phyloP scores from a whole-genome alignment of 1,139 yeast genomes.

The Petasospora rhodanensis region DNA sequence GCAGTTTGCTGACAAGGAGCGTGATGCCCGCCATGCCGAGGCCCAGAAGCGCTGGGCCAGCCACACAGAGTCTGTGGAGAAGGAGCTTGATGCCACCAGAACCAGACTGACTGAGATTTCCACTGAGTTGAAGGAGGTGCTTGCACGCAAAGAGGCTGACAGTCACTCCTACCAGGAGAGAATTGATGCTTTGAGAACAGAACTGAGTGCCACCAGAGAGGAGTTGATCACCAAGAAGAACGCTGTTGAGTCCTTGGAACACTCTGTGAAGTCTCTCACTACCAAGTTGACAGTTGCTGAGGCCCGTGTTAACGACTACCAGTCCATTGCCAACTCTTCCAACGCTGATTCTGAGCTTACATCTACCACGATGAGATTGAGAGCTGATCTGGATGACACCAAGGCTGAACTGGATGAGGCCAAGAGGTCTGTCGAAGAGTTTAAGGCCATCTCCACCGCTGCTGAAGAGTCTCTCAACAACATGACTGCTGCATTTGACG shows the following conservation, averaged over 20 bases:
- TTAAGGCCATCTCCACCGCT: slow-evolving; percentile 44
- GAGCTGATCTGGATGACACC: slow-evolving; percentile 37
- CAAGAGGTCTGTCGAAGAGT: slow-evolving; percentile 43
- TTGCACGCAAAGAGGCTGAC: slow-evolving; percentile 52
- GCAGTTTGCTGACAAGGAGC: slow-evolving; percentile 58
- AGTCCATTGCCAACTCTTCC: slow-evolving; percentile 18
- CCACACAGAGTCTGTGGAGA: slow-evolving; percentile 51
- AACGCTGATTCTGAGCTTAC: slow-evolving; percentile 23
- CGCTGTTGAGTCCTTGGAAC: slow-evolving; percentile 32
- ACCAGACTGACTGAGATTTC: slow-evolving; percentile 48
- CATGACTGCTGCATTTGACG: slow-evolving; percentile 40
- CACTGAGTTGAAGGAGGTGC: slow-evolving; percentile 41
- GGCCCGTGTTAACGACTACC: slow-evolving; percentile 29
- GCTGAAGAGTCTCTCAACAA: slow-evolving; percentile 45
- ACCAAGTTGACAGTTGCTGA: slow-evolving; percentile 35
- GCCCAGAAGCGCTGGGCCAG: slow-evolving; percentile 45
- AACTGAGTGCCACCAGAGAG: slow-evolving; percentile 39
- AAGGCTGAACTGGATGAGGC: slow-evolving; percentile 44
- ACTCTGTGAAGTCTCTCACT: slow-evolving; percentile 30
- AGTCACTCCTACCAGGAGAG: slow-evolving; percentile 61
- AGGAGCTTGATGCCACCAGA: slow-evolving; percentile 40
- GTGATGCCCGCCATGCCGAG: slow-evolving; percentile 51
- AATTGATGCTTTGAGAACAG: slow-evolving; percentile 52
- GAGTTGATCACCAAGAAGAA: slow-evolving; percentile 41
- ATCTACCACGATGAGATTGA: slow-evolving; percentile 28